Conservation (phyloP, 208 protist species). For the Acanthamoeba sp. region DNA sequence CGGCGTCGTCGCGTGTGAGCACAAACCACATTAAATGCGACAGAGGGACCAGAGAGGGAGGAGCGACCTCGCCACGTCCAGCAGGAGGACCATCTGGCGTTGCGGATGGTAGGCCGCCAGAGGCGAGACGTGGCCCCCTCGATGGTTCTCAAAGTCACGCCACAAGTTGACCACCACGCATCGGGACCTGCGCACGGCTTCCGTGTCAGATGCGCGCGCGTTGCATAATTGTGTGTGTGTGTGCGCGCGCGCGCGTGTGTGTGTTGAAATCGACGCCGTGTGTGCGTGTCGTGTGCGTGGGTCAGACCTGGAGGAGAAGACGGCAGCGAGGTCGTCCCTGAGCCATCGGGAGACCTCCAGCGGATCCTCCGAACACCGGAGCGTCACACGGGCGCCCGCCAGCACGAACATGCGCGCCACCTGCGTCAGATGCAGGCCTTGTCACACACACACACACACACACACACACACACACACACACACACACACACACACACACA, state of each 20-base stretch:
- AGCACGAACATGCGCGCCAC: neutral
- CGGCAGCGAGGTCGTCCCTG: neutral
- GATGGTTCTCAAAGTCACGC: neutral
- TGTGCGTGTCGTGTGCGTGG: no score
- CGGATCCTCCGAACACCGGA: neutral
- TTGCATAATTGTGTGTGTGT: no score
- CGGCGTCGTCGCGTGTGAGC: neutral
- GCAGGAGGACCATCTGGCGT: neutral
- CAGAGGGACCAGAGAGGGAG: neutral
- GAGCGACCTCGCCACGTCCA: neutral
- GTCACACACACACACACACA: no score
- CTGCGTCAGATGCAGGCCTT: neutral
- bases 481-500: neutral
- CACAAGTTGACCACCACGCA: constrained; percentile 26
- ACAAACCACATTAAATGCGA: neutral
- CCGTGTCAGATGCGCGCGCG: no score
- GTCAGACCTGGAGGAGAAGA: neutral
- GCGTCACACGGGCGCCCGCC: neutral
- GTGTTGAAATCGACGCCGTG: no score
- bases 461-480: no score
- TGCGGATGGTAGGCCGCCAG: neutral
- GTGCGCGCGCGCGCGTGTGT: no score
- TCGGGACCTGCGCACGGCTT: neutral
- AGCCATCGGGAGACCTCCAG: neutral
- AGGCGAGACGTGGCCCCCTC: neutral